These are phyloP conservation scores for Pilasporangium apinafurcum DNA, from an alignment of 352 stramenopile genomes.

Conservation along the genomic window DNA sequence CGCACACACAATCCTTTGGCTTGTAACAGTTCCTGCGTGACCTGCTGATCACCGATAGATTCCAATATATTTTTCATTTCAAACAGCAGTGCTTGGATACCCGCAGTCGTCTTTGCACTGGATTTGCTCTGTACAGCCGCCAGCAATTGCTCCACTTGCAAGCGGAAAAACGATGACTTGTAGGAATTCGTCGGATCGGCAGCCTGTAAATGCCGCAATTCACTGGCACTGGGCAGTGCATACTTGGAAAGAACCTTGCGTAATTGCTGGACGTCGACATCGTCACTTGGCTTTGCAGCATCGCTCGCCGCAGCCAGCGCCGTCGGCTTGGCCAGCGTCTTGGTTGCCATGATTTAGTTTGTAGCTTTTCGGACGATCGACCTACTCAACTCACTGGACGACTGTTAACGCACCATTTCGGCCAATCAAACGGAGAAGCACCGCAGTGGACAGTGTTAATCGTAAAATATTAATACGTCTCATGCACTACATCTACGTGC, in stretches of 20 bases:
- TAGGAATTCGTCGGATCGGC: constrained; percentile 73
- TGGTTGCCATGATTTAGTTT: not conserved
- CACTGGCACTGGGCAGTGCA: constrained; percentile 82
- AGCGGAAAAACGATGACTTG: constrained; percentile 75
- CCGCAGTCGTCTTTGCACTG: constrained; percentile 30
- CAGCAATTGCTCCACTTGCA: constrained; percentile 86
- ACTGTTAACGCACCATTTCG: constrained; percentile 11
- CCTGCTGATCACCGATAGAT: constrained; percentile 52
- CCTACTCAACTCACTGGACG: too few species aligned
- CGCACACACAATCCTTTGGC: constrained; percentile 44
- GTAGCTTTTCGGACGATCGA: too few species aligned
- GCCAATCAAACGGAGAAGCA: too few species aligned
- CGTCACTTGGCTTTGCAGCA: constrained; percentile 1
- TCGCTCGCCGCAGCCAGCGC: constrained; percentile 2
- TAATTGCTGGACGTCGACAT: constrained; percentile 43
- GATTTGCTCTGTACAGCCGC: constrained; percentile 51
- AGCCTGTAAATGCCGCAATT: constrained; percentile 71
- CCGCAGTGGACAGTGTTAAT: too few species aligned
- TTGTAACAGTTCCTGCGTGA: constrained; percentile 66
- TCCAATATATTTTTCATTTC: constrained; percentile 73
- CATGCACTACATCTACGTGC: too few species aligned
- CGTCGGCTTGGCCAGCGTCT: constrained; percentile 7
- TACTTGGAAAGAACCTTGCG: constrained; percentile 83
- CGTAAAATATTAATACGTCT: too few species aligned
- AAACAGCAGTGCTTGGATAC: constrained; percentile 74